A percentile compares a stretch with the other conserved stretches of the same genome.
Evolutionary conservation across 148 eudicot genomes (phyloP).

Genomic region (Diospyros kaki): DNA sequence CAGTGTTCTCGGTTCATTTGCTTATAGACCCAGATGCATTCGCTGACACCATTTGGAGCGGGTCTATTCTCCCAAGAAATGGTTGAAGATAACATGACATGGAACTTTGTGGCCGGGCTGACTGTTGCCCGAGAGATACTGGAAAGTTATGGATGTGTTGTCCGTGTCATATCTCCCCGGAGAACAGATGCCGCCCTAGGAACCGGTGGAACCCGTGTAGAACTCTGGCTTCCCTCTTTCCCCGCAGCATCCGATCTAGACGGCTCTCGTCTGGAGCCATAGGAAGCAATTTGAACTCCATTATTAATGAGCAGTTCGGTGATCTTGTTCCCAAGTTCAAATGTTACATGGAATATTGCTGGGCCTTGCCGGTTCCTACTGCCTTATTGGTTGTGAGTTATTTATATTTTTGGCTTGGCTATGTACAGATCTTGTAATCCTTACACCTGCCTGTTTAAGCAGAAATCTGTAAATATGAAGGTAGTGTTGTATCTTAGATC

Average conservation of each 20-base stretch:
- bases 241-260: constrained; percentile 28
- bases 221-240: constrained; percentile 80
- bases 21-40: constrained; percentile 90
- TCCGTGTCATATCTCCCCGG: constrained; percentile 86
- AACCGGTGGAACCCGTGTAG: constrained; percentile 80
- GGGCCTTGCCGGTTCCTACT: not conserved
- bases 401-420: too few species aligned
- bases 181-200: constrained; percentile 54
- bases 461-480: not conserved
- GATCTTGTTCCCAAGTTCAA: not conserved
- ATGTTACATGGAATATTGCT: not conserved
- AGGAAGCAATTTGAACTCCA: not conserved
- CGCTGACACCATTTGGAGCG: constrained; percentile 78
- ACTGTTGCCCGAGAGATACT: constrained; percentile 91
- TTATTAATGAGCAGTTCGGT: not conserved
- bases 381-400: not conserved
- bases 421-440: constrained; percentile 6
- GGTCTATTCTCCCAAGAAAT: constrained; percentile 59
- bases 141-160: constrained; percentile 86
- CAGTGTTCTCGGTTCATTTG: not conserved
- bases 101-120: constrained; percentile 93
- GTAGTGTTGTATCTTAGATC: not conserved
- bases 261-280: constrained; percentile 21
- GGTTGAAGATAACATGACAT: constrained; percentile 92
- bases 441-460: not conserved